phyloP scores from a whole-genome alignment of 2,329 filamentous ascomycete genomes.

The Macrophomina pseudophaseolina region DNA sequence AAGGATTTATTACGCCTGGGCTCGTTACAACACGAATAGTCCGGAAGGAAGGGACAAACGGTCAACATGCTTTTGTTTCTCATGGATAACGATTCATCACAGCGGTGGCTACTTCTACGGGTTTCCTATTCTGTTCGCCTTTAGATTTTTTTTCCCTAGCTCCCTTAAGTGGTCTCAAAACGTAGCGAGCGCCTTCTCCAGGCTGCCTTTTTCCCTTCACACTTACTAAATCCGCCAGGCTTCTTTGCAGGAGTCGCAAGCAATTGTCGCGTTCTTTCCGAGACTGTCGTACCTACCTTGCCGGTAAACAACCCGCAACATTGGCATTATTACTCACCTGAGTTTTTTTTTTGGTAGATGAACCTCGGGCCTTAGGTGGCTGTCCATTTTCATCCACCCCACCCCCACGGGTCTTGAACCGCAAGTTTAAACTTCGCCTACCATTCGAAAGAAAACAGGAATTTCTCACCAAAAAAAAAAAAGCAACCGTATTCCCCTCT shows the following conservation, averaged over 20 bases:
- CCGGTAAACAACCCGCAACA: not conserved
- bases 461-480: too few species aligned
- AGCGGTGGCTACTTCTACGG: not conserved
- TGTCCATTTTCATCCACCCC: too few species aligned
- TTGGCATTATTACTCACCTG: not conserved
- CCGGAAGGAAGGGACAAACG: not conserved
- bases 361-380: not conserved
- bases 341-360: not conserved
- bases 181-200: not conserved
- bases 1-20: not conserved
- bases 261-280: not conserved
- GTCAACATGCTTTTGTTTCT: not conserved
- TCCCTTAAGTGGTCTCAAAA: constrained; percentile 1
- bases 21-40: not conserved
- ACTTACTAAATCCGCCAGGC: not conserved
- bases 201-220: not conserved
- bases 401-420: not conserved
- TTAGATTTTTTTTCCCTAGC: constrained; percentile 3
- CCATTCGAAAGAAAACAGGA: too few species aligned
- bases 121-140: not conserved
- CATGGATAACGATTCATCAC: not conserved
- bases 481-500: too few species aligned
- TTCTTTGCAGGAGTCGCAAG: not conserved
- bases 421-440: not conserved
- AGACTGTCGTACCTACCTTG: not conserved